These are phyloP conservation scores for Penicillium fuscoglaucum DNA, from an alignment of 2,329 filamentous ascomycete genomes.

Conservation along the genomic window DNA sequence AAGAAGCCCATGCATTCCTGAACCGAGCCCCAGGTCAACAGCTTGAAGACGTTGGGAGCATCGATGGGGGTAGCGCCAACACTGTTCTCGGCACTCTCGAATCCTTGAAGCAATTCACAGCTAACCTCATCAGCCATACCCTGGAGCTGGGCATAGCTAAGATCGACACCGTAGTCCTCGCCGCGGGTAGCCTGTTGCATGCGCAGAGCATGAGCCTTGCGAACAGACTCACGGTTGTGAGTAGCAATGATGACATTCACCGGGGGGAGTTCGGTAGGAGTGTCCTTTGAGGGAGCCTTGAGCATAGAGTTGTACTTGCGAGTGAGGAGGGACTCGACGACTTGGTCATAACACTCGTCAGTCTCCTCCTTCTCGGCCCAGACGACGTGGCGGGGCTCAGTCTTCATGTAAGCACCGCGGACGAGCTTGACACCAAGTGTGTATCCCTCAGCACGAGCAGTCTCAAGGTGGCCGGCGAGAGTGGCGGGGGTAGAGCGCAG, in stretches of 20 bases:
- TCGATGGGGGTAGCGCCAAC: slow-evolving; percentile 31
- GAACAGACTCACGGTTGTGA: slow-evolving; percentile 58
- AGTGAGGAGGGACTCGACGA: slow-evolving; percentile 55
- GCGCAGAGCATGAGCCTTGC: slow-evolving; percentile 51
- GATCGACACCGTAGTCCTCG: slow-evolving; percentile 43
- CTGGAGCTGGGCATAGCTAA: slow-evolving; percentile 76
- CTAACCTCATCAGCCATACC: slow-evolving; percentile 96
- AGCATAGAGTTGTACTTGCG: slow-evolving; percentile 61
- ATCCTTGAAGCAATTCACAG: slow-evolving; percentile 54
- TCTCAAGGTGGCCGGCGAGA: slow-evolving; percentile 47
- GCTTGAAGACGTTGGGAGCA: slow-evolving; percentile 57
- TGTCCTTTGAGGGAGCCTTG: slow-evolving; percentile 42
- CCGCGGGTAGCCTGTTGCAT: slow-evolving; percentile 50
- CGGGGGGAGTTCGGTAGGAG: slow-evolving; percentile 38
- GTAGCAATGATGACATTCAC: slow-evolving; percentile 60
- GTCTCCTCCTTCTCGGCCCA: slow-evolving; percentile 51
- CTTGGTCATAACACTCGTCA: slow-evolving; percentile 56
- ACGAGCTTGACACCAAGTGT: slow-evolving; percentile 55
- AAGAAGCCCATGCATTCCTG: slow-evolving; percentile 61
- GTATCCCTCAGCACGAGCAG: slow-evolving; percentile 51
- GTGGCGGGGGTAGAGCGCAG: slow-evolving; percentile 51
- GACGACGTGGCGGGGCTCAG: slow-evolving; percentile 48
- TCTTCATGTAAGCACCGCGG: slow-evolving; percentile 55
- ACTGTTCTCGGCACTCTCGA: slow-evolving; percentile 29
- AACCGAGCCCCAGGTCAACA: slow-evolving; percentile 60